Conservation (phyloP, 2,329 filamentous ascomycete genomes). For the Trichoderma cornu-damae region DNA sequence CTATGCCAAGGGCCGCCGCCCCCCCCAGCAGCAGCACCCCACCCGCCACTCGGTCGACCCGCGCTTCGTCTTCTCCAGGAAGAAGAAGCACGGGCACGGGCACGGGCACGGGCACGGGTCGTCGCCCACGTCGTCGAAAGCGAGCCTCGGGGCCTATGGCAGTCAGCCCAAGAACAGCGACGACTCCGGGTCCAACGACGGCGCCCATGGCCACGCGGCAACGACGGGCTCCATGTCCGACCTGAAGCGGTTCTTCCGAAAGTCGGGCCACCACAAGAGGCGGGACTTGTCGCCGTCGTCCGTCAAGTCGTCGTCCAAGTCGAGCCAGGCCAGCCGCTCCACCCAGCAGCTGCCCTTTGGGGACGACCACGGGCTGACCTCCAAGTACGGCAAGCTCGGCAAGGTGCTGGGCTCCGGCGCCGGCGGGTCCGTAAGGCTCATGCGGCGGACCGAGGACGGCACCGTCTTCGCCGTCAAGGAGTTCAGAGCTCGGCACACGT, state of each 20-base stretch:
- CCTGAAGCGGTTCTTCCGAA: slow-evolving; percentile 92
- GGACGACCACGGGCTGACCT: slow-evolving; percentile 83
- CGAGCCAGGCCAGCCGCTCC: slow-evolving; percentile 33
- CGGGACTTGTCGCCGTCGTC: slow-evolving; percentile 60
- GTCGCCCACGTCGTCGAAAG: slow-evolving; percentile 50
- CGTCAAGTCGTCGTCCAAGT: slow-evolving; percentile 43
- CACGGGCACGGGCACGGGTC: slow-evolving; percentile 40
- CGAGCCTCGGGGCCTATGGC: slow-evolving; percentile 41
- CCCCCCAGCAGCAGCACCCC: slow-evolving; percentile 60
- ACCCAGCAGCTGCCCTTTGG: slow-evolving; percentile 75
- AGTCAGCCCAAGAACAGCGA: slow-evolving; percentile 19
- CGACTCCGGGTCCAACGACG: slow-evolving; percentile 13
- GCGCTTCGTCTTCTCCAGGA: slow-evolving; percentile 76
- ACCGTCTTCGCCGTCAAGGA: slow-evolving; percentile 97
- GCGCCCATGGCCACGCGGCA: slow-evolving; percentile 25
- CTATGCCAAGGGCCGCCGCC: slow-evolving; percentile 76
- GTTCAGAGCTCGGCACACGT: slow-evolving; percentile 84
- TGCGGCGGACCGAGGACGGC: slow-evolving; percentile 89
- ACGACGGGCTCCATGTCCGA: slow-evolving; percentile 88
- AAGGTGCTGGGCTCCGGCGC: slow-evolving; percentile 91
- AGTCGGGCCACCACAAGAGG: slow-evolving; percentile 68
- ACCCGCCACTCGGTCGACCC: slow-evolving; percentile 63
- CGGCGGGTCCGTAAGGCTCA: slow-evolving; percentile 85
- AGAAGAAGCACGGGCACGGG: slow-evolving; percentile 55
- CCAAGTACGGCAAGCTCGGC: slow-evolving; percentile 93